phyloP scores from a whole-genome alignment of 192 early-diverging fungal genomes.

The Coemansia sp. region DNA sequence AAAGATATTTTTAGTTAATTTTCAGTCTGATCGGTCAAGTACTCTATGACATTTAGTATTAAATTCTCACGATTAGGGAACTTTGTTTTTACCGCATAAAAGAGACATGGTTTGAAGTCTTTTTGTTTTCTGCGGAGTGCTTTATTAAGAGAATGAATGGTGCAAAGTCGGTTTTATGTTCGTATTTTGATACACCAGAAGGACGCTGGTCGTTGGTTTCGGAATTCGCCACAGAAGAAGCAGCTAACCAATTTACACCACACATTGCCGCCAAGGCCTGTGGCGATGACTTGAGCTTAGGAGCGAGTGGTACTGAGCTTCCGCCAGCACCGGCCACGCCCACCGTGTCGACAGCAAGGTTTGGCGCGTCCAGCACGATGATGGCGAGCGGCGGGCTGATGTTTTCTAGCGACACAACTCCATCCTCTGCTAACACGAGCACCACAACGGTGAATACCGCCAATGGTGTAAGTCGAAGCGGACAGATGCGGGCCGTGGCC shows the following conservation, averaged over 20 bases:
- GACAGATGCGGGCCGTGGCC: background rate
- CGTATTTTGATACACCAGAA: constrained; percentile 47
- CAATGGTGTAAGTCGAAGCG: too few relatives aligned
- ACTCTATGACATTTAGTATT: too few relatives aligned
- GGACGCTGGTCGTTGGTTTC: constrained; percentile 42
- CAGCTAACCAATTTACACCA: constrained; percentile 48
- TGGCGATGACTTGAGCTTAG: constrained; percentile 38
- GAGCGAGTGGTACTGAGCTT: constrained; percentile 13
- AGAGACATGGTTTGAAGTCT: too few relatives aligned
- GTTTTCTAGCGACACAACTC: constrained; percentile 11
- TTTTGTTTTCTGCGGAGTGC: too few relatives aligned
- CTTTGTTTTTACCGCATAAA: too few relatives aligned
- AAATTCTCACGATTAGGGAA: too few relatives aligned
- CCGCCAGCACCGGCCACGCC: constrained; percentile 4
- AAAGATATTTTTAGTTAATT: too few relatives aligned
- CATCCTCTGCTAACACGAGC: background rate
- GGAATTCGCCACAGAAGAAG: constrained; percentile 44
- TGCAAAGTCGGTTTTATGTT: constrained; percentile 1
- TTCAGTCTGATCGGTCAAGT: too few relatives aligned
- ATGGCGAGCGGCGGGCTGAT: constrained; percentile 37
- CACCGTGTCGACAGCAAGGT: constrained; percentile 3
- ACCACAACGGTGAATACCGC: too few relatives aligned
- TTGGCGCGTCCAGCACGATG: constrained; percentile 25
- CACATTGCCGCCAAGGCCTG: constrained; percentile 23
- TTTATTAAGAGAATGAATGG: too few relatives aligned